A percentile compares a stretch with the other conserved stretches of the same genome.
These are phyloP conservation scores for Porpolomopsis calyptriformis DNA, from an alignment of 768 basidiomycete genomes.

Conservation along the genomic window DNA sequence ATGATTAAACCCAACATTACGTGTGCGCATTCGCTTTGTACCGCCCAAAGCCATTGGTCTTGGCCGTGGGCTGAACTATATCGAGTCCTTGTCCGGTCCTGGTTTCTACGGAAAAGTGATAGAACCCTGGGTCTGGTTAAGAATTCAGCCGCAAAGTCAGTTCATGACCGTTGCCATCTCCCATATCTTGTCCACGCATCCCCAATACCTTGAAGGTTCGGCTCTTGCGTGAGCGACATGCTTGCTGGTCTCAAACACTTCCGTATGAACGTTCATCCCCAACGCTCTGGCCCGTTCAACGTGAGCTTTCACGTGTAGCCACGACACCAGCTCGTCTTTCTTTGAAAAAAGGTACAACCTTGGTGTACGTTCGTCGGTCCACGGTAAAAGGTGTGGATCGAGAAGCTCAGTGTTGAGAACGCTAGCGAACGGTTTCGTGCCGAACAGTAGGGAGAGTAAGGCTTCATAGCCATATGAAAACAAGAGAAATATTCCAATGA, in stretches of 20 bases:
- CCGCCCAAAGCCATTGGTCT: too few species aligned
- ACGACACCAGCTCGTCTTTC: constrained; percentile 30
- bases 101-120: too few species aligned
- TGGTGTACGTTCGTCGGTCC: constrained; percentile 28
- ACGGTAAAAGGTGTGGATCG: constrained; percentile 25
- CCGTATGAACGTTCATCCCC: constrained; percentile 25
- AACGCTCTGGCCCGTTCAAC: constrained; percentile 18
- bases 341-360: constrained; percentile 39
- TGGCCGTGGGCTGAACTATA: too few species aligned
- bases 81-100: too few species aligned
- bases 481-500: too few species aligned
- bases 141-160: background rate
- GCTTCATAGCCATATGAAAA: too few species aligned
- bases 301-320: constrained; percentile 28
- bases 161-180: constrained; percentile 7
- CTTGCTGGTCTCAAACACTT: constrained; percentile 30
- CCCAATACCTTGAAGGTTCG: constrained; percentile 37
- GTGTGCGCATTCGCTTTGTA: too few species aligned
- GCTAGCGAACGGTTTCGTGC: constrained; percentile 15
- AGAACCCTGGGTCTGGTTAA: too few species aligned
- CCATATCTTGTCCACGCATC: constrained; percentile 28
- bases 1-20: too few species aligned
- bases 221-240: constrained; percentile 38
- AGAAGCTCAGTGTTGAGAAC: constrained; percentile 21
- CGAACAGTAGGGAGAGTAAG: constrained; percentile 17